Evolutionary conservation across 257 asterid species (phyloP), one percentile per base, ranked within the genome.

Genomic region (Cynanchum wilfordii): DNA sequence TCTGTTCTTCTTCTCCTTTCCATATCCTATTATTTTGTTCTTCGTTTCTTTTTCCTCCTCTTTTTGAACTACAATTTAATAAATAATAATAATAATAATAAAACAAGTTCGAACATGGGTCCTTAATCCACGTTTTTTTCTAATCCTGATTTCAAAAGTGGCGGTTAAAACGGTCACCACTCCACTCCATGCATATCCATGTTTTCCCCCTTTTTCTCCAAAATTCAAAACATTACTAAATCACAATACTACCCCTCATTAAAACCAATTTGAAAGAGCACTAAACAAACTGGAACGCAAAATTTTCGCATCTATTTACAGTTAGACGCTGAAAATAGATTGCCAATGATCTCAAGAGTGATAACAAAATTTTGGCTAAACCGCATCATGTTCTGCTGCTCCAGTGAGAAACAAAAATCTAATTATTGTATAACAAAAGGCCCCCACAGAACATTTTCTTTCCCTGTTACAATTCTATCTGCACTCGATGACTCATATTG

Each of bases 161-260:
- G 78, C 82, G 75, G 79, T 73, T 73, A 54, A 78, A 74, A 79
- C 78, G 75, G 82, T 66, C 74, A 78, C 10, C 22, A 17, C 52
- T 50, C 79, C 73, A 69, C 70, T 74, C 68, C 78, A 70, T 74
- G 82, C 79, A 74, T 49, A 49, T 67, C 78, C 78, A 29, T 40
- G 69, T 36, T 47, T 63, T 70, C 69, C 64, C 73, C 75, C 40
- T 4, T 66, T 44, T 68, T 47, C 36, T 50, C 54, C 60, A 29
- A 64, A 12, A 30, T 64, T n/a, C 52, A 10, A 64, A 29, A 36
- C 51, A 22, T 49, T 20, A 57, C 33, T 36, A 38, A 49, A 4
- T 66, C 12, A 22, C 24, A 51, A 7, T 27, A 16, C 12, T 60
- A 36, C 70, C 33, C 70, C 13, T 54, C 27, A 51, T 6, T 4